phyloP scores from a whole-genome alignment of 768 basidiomycete species.

The Strobilomyces dryophilus region DNA sequence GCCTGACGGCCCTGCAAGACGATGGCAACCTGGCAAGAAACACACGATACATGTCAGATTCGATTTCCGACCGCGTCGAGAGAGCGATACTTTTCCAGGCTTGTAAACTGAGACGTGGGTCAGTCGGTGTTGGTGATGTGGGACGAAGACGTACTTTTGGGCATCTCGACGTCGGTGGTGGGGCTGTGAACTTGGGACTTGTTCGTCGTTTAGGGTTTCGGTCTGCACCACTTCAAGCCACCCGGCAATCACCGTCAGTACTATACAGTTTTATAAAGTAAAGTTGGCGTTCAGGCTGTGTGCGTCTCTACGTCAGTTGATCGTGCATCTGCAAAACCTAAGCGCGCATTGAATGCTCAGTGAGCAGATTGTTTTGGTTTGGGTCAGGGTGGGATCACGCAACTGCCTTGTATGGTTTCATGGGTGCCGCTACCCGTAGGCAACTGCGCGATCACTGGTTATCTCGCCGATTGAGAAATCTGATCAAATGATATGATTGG shows the following conservation, averaged over 20 bases:
- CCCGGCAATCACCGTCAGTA: constrained; percentile 30
- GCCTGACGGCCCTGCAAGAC: constrained; percentile 99
- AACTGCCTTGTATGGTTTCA: no score
- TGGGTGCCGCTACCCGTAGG: no score
- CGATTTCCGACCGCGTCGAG: neutral
- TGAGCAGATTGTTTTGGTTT: no score
- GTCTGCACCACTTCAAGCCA: constrained; percentile 25
- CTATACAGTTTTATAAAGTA: constrained; percentile 22
- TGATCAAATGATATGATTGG: no score
- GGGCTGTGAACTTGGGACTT: constrained; percentile 24
- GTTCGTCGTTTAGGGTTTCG: constrained; percentile 12
- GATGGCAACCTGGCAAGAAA: constrained; percentile 70
- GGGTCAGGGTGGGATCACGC: no score
- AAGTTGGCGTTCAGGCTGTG: no score
- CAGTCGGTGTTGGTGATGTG: constrained; percentile 2
- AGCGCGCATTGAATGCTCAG: no score
- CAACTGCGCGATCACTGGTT: no score
- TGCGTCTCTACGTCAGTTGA: no score
- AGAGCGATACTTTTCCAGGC: constrained; percentile 73
- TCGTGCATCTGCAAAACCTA: no score
- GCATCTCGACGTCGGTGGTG: constrained; percentile 38
- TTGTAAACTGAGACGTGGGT: constrained; percentile 68
- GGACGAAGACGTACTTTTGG: constrained; percentile 31
- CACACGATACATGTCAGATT: constrained; percentile 1
- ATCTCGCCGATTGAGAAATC: no score